Percentiles rank a stretch among this genome's conserved stretches.
Conservation (phyloP, 2,329 filamentous ascomycete species). For the Trichoderma atroviride region DNA sequence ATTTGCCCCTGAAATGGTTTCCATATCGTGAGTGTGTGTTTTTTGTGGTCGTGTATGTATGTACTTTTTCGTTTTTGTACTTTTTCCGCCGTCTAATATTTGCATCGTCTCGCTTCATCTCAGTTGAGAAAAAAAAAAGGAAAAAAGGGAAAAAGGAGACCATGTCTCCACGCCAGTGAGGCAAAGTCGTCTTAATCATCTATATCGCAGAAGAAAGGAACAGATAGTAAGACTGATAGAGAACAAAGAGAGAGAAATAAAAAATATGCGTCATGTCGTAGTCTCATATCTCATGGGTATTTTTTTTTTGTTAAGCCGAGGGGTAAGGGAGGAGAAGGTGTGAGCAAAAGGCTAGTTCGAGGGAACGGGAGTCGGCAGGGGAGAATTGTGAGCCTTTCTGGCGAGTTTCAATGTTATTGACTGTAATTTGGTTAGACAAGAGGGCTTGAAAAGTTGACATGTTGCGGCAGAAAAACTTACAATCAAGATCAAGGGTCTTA, state of each 20-base stretch:
- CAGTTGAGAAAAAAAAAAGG: neutral
- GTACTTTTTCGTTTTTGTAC: conserved; percentile 3
- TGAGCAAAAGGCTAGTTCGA: conserved; percentile 54
- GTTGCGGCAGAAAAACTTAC: conserved; percentile 46
- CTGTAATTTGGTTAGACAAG: conserved; percentile 28
- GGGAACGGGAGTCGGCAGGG: conserved; percentile 52
- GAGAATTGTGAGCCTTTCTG: conserved; percentile 57
- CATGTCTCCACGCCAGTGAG: conserved; percentile 12
- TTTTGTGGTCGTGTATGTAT: neutral
- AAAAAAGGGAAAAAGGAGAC: neutral
- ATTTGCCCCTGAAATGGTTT: neutral
- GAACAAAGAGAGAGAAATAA: neutral
- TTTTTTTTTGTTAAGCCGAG: conserved; percentile 11
- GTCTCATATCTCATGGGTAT: conserved; percentile 21
- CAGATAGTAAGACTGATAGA: conserved; percentile 1
- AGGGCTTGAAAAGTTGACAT: neutral
- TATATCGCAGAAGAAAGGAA: conserved; percentile 1
- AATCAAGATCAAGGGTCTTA: conserved; percentile 57
- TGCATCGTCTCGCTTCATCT: neutral
- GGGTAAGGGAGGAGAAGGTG: conserved; percentile 48
- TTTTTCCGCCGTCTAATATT: conserved; percentile 14
- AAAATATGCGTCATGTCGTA: conserved; percentile 11
- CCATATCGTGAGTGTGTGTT: neutral
- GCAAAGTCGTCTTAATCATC: conserved; percentile 18
- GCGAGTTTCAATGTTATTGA: conserved; percentile 45